Percentiles rank a stretch among this genome's conserved stretches.
These are phyloP conservation scores for Mimosa bimucronata DNA, from an alignment of 306 rosid species.

Conservation along the genomic window DNA sequence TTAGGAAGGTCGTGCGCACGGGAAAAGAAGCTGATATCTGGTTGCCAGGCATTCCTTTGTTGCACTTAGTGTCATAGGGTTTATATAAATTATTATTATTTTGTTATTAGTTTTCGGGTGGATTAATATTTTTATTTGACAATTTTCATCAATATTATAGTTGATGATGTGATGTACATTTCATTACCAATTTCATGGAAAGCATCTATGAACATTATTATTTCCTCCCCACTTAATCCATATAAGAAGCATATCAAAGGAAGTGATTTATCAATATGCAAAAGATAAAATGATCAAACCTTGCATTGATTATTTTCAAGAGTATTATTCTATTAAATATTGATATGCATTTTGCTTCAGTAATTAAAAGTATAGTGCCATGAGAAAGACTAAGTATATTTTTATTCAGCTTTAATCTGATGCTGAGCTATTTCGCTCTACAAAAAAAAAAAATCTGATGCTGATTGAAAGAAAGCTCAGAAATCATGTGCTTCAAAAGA, in stretches of 20 bases:
- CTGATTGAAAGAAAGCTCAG: neutral
- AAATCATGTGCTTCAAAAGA: conserved; percentile 17
- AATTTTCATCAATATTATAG: neutral
- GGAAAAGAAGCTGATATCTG: too few relatives aligned
- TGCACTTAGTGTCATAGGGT: neutral
- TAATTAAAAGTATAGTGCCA: too few relatives aligned
- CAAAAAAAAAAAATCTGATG: too few relatives aligned
- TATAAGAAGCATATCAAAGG: conserved; percentile 95
- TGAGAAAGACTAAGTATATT: too few relatives aligned
- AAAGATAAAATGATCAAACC: too few relatives aligned
- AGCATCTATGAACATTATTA: conserved; percentile 91
- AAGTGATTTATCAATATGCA: too few relatives aligned
- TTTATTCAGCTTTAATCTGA: neutral
- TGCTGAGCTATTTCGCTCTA: too few relatives aligned
- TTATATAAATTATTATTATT: neutral
- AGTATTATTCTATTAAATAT: too few relatives aligned
- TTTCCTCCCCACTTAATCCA: conserved; percentile 94
- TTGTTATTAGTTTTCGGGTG: neutral
- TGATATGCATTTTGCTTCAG: too few relatives aligned
- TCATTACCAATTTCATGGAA: conserved; percentile 78
- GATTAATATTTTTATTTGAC: neutral
- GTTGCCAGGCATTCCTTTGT: neutral
- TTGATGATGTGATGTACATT: conserved; percentile 8
- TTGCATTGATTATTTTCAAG: too few relatives aligned
- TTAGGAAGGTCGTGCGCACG: too few relatives aligned